Base-by-base conservation (phyloP, 1,139 yeast species). In the Candida tetrigidarum region DNA sequence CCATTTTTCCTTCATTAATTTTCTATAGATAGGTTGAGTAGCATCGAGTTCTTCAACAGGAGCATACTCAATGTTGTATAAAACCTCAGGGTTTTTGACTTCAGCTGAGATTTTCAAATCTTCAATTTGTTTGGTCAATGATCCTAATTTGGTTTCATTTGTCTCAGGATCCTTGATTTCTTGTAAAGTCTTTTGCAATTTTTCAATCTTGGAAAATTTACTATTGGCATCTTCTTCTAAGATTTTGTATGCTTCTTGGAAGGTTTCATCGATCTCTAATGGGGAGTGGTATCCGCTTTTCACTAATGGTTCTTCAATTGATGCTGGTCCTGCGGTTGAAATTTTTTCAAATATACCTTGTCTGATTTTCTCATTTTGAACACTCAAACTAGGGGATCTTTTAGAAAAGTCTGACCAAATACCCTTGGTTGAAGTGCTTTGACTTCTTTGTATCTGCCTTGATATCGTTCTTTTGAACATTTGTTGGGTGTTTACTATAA, bases 1-100 rank as follows among this genome's bases (percentile, higher is more conserved):
- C 97, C 98, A 93, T 54, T 85, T 78, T 50, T 84, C 69, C 56
- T 80, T 71, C 45, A 88, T 80, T 51, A 81, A 71, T 41, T 81
- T 71, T 63, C 97, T 80, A 67, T 85, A 92, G 14, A 92, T 89
- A 4, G 97, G 96, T 56, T 81, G 83, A 3, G 79, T 63, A 60
- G 83, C 77, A 65, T 93, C 97, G 44, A 86, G 66, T 14, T 71
- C 56, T 12, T 71, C 69, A 4, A 78, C 63, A 22, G 69, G 59
- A 42, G 61, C 57, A 60, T 64, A 80, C 41, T 69, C 68, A 44
- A 79, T 71, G 62, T 87, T 89, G 68, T 80, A 88, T 49, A 81
- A 70, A 8, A 90, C 97, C 64, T 89, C 96, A 7, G 97, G 97
- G 62, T 91, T 89, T 57, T 74, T 64, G 36, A 71, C 56, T 61